phyloP scores from a whole-genome alignment of 805 yeast species.

The Metschnikowia cerradonensis region DNA sequence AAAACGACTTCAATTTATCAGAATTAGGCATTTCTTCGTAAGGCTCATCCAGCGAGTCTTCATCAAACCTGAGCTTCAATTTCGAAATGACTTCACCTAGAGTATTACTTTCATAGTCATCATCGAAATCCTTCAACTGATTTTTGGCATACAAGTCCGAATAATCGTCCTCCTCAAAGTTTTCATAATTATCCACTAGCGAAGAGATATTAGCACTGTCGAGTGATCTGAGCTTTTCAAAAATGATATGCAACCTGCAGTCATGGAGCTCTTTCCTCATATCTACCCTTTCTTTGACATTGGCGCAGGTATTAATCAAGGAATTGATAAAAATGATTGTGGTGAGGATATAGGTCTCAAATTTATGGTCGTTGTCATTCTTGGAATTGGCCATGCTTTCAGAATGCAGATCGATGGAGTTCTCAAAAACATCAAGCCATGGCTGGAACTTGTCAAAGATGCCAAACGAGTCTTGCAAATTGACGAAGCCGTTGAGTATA shows the following conservation, averaged over 20 bases:
- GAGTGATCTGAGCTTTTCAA: constrained; percentile 32
- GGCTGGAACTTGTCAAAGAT: constrained; percentile 38
- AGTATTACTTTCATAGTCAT: constrained; percentile 6
- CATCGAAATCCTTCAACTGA: constrained; percentile 7
- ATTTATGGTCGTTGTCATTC: constrained; percentile 16
- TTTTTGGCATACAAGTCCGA: constrained; percentile 17
- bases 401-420: constrained; percentile 30
- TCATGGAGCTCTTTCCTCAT: constrained; percentile 36
- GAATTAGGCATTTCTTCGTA: constrained; percentile 4
- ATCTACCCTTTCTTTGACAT: constrained; percentile 25
- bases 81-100: constrained; percentile 16
- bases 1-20: constrained; percentile 20
- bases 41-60: not conserved
- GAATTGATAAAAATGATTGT: constrained; percentile 35
- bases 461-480: constrained; percentile 33
- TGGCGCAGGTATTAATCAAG: constrained; percentile 26
- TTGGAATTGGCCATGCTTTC: constrained; percentile 12
- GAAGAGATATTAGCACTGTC: constrained; percentile 30
- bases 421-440: constrained; percentile 37
- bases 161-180: constrained; percentile 38
- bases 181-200: constrained; percentile 37
- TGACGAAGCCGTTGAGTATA: constrained; percentile 29
- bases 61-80: constrained; percentile 12
- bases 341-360: constrained; percentile 33
- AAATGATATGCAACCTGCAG: constrained; percentile 31